phyloP scores from a whole-genome alignment of 805 yeast genomes.

The Saccharomycopsis schoenii region DNA sequence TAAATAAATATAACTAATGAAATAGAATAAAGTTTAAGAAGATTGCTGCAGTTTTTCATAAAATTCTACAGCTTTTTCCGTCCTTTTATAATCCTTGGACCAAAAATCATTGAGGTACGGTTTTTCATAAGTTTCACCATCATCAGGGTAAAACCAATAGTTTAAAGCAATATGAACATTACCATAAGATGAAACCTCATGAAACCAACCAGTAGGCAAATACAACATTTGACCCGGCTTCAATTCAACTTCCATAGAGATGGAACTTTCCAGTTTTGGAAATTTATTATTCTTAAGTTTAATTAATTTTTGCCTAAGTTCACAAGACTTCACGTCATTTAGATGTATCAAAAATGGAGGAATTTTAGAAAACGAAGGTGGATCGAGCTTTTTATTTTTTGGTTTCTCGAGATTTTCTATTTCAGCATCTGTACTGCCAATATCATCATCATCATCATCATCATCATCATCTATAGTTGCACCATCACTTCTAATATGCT shows the following conservation, averaged over 20 bases:
- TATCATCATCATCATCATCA: constrained; percentile 7
- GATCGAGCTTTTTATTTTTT: constrained; percentile 32
- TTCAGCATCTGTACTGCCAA: constrained; percentile 11
- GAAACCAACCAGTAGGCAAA: constrained; percentile 76
- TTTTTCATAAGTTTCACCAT: constrained; percentile 23
- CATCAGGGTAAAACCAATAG: constrained; percentile 70
- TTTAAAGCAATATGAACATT: constrained; percentile 53
- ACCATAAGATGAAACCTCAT: constrained; percentile 58
- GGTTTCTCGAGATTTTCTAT: constrained; percentile 20
- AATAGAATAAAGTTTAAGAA: neutral
- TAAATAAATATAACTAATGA: too few relatives aligned
- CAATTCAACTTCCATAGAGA: constrained; percentile 37
- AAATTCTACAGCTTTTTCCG: constrained; percentile 27
- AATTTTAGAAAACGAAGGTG: constrained; percentile 58
- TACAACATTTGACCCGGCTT: constrained; percentile 59
- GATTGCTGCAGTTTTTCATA: constrained; percentile 2
- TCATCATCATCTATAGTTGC: constrained; percentile 35
- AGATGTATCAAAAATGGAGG: constrained; percentile 58
- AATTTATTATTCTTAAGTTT: constrained; percentile 32
- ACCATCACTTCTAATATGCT: constrained; percentile 50
- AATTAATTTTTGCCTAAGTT: constrained; percentile 24
- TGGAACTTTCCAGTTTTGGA: constrained; percentile 38
- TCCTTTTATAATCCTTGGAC: constrained; percentile 40
- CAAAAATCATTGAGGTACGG: constrained; percentile 45
- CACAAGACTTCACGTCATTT: constrained; percentile 36